phyloP scores from a whole-genome alignment of 495 filamentous ascomycete genomes.

The Penicilliopsis zonata region DNA sequence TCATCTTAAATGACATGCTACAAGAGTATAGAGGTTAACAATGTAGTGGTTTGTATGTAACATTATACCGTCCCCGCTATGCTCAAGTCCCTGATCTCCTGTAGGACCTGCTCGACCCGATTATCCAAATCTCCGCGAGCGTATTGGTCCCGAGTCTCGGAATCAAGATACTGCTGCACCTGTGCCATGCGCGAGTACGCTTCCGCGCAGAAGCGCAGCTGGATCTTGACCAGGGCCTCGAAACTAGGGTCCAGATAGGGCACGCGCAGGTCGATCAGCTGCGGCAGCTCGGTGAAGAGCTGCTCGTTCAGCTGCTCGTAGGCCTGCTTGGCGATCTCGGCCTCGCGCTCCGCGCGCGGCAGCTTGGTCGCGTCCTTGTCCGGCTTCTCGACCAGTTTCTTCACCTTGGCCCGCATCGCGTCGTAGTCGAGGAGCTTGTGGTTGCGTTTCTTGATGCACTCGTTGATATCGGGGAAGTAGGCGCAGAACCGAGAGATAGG shows the following conservation, averaged over 20 bases:
- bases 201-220: slow-evolving; percentile 93
- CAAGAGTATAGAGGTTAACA: background rate
- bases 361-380: slow-evolving; percentile 96
- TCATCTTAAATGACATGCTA: background rate
- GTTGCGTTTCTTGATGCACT: slow-evolving; percentile 97
- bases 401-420: slow-evolving; percentile 85
- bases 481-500: slow-evolving; percentile 92
- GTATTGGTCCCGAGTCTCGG: slow-evolving; percentile 94
- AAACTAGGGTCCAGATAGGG: slow-evolving; percentile 95
- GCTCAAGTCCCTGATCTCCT: slow-evolving; percentile 93
- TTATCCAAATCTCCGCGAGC: slow-evolving; percentile 86
- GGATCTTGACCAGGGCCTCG: slow-evolving; percentile 96
- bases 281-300: slow-evolving; percentile 84
- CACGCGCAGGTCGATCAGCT: slow-evolving; percentile 92
- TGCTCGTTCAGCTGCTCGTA: slow-evolving; percentile 97
- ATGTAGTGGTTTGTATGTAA: background rate
- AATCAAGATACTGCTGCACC: slow-evolving; percentile 96
- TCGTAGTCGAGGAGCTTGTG: slow-evolving; percentile 98
- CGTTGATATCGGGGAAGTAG: slow-evolving; percentile 98
- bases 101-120: slow-evolving; percentile 87
- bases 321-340: slow-evolving; percentile 80
- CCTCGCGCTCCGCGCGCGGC: slow-evolving; percentile 85
- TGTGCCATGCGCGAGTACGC: slow-evolving; percentile 96
- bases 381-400: slow-evolving; percentile 93
- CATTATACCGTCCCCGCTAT: slow-evolving; percentile 64